phyloP scores from a whole-genome alignment of 2,329 filamentous ascomycete genomes.

The Colletotrichum sp. region DNA sequence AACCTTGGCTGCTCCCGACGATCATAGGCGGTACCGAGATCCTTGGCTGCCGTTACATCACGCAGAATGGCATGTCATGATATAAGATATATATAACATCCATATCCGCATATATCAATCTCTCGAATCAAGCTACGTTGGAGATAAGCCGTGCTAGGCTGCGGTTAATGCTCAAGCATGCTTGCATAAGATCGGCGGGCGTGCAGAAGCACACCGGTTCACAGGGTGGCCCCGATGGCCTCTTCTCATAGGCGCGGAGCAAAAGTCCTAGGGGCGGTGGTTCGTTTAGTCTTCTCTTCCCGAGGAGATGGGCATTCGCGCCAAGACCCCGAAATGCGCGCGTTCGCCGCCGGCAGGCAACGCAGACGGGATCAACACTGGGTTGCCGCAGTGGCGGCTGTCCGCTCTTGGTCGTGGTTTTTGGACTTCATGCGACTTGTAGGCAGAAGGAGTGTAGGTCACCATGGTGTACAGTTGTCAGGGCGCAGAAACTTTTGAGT shows the following conservation, averaged over 20 bases:
- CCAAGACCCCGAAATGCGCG: not conserved
- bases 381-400: not conserved
- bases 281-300: not conserved
- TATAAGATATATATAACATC: not conserved
- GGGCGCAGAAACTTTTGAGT: not conserved
- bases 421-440: not conserved
- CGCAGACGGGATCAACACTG: not conserved
- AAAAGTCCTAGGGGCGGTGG: not conserved
- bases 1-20: not conserved
- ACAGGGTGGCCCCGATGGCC: not conserved
- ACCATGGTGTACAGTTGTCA: not conserved
- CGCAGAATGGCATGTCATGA: not conserved
- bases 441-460: not conserved
- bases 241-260: not conserved
- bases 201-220: not conserved
- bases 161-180: not conserved
- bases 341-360: not conserved
- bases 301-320: not conserved
- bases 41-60: not conserved
- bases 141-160: not conserved
- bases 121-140: not conserved
- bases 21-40: not conserved
- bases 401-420: not conserved
- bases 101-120: not conserved
- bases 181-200: not conserved